These are phyloP conservation scores for Podospora didyma DNA, from an alignment of 495 filamentous ascomycete species.

Conservation along the genomic window DNA sequence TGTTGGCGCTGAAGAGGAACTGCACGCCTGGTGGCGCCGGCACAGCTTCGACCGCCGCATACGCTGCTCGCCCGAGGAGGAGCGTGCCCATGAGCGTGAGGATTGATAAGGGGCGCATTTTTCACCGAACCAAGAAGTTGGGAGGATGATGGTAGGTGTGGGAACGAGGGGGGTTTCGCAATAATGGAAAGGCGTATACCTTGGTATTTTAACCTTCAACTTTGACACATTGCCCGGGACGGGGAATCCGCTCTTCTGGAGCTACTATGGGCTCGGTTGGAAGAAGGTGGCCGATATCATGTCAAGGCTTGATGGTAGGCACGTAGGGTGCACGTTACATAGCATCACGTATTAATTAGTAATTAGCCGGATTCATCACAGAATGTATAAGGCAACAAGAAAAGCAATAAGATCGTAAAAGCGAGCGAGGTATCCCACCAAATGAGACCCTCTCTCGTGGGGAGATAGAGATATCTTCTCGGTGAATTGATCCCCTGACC, in stretches of 20 bases:
- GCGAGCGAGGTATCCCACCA: too few species aligned
- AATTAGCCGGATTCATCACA: neutral
- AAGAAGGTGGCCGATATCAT: neutral
- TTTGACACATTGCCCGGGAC: neutral
- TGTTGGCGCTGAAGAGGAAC: constrained; percentile 15
- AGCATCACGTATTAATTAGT: neutral
- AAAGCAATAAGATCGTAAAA: neutral
- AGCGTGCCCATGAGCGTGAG: neutral
- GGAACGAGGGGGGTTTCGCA: neutral
- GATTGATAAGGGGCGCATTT: neutral
- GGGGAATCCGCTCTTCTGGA: neutral
- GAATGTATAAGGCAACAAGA: neutral
- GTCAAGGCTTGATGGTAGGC: neutral
- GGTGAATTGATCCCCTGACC: too few species aligned
- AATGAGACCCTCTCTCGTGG: too few species aligned
- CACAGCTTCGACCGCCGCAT: too few species aligned
- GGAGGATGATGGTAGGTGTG: neutral
- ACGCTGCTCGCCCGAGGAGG: neutral
- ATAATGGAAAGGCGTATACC: neutral
- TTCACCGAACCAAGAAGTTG: too few species aligned
- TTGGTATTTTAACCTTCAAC: too few species aligned
- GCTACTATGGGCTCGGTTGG: neutral
- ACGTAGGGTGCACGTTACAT: neutral
- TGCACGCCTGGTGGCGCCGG: constrained; percentile 3
- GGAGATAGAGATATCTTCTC: too few species aligned